A percentile compares a stretch with the other conserved stretches of the same genome.
These are phyloP conservation scores for Hypoxylon sp. DNA, from an alignment of 2,329 filamentous ascomycete species.

Conservation along the genomic window DNA sequence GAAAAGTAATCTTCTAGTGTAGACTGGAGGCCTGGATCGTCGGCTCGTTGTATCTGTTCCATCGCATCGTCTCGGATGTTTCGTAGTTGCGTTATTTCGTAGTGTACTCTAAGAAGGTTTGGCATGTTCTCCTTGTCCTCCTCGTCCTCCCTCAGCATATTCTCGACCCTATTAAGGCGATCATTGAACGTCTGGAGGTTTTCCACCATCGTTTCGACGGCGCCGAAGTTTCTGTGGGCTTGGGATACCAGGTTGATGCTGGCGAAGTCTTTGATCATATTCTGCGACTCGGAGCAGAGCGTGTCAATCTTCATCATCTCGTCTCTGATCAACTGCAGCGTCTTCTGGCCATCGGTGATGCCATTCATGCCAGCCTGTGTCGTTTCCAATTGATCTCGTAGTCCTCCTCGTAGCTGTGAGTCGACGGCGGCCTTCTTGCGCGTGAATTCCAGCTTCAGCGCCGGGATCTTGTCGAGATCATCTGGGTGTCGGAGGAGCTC, in stretches of 20 bases:
- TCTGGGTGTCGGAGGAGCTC: slow-evolving; percentile 96
- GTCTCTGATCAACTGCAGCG: slow-evolving; percentile 93
- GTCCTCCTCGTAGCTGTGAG: slow-evolving; percentile 86
- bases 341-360: slow-evolving; percentile 90
- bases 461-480: slow-evolving; percentile 95
- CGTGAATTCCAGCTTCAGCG: slow-evolving; percentile 90
- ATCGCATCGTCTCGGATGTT: slow-evolving; percentile 97
- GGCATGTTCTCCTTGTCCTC: slow-evolving; percentile 90
- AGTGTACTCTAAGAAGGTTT: slow-evolving; percentile 90
- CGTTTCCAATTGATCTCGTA: slow-evolving; percentile 93
- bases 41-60: slow-evolving; percentile 89
- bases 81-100: slow-evolving; percentile 89
- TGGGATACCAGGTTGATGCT: slow-evolving; percentile 93
- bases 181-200: slow-evolving; percentile 91
- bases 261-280: slow-evolving; percentile 96
- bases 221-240: slow-evolving; percentile 95
- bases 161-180: slow-evolving; percentile 81
- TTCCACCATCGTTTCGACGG: slow-evolving; percentile 91
- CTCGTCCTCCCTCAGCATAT: slow-evolving; percentile 86
- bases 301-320: slow-evolving; percentile 99
- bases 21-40: slow-evolving; percentile 80
- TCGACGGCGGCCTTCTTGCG: slow-evolving; percentile 95
- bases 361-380: slow-evolving; percentile 94
- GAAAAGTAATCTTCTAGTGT: slow-evolving; percentile 93
- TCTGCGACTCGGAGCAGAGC: slow-evolving; percentile 95